Base-by-base conservation (phyloP, 805 yeast species). In the Torulaspora quercuum region DNA sequence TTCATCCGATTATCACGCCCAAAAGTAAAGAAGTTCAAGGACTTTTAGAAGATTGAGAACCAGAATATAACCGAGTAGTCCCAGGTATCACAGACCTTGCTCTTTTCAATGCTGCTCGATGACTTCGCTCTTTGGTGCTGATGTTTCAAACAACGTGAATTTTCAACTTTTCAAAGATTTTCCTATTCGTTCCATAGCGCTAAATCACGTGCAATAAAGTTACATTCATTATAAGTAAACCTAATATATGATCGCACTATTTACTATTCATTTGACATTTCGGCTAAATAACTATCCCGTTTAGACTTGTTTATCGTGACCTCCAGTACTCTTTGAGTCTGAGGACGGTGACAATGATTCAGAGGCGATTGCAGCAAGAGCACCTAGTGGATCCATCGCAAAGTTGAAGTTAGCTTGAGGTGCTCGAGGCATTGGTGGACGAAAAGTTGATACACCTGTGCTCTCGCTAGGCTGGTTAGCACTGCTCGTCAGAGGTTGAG, bases 341-440 rank as follows among this genome's bases (percentile, higher is more conserved):
- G 29, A 30, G 5, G 39, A 30, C 4, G 50, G 37, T 16, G 39
- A 28, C 17, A 46, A 29, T 7, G 46, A 35, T 7, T 63, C 61
- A 3, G 67, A 62, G 7, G 67, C 67, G 7, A 62, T 53, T 1
- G 67, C 67, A 2, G 67, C 67, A 9, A 62, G 42, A 2, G 65
- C 65, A 19, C 65, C 65, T 26, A 62, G 33, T 5, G 67, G 67
- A 34, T 62, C 65, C 35, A 50, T 52, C 6, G 59, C 52, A 34
- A 60, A 60, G 32, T 57, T 56, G 35, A 46, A 34, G 25, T 35
- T 42, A 10, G 21, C 26, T n/a, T 14, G 34, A 15, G 22, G 33
- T 9, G 19, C 36, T 15, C 33, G 37, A 8, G 27, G 11, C 5
- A 25, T 20, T 9, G 35, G 25, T 7, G 34, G 35, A 8, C 18